Evolutionary conservation across 2,329 filamentous ascomycete species (phyloP).

Genomic region (Pestalotiopsis sp.): DNA sequence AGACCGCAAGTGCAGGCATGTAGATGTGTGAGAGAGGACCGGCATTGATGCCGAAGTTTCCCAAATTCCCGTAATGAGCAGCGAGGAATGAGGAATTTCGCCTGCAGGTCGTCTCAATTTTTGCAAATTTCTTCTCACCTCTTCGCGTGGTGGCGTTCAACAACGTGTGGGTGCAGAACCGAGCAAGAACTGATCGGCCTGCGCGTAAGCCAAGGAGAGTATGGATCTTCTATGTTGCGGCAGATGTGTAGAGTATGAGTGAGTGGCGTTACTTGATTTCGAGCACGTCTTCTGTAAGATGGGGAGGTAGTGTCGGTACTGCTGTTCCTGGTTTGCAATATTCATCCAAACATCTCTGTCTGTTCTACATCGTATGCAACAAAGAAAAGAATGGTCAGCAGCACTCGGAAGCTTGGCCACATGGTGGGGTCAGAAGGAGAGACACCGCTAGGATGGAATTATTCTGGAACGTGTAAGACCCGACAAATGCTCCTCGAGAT

Average conservation of each 20-base stretch:
- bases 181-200: constrained; percentile 6
- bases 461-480: constrained; percentile 5
- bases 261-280: no score
- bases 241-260: no score
- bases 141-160: background rate
- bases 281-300: no score
- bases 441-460: background rate
- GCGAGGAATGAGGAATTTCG: background rate
- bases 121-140: background rate
- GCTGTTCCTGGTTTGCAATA: no score
- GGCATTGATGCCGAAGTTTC: constrained; percentile 19
- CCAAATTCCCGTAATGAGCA: background rate
- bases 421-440: background rate
- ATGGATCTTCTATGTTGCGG: background rate
- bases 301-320: no score
- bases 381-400: no score
- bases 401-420: background rate
- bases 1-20: constrained; percentile 30
- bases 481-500: background rate
- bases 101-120: background rate
- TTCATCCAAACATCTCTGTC: no score
- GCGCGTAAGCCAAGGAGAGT: background rate
- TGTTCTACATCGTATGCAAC: no score
- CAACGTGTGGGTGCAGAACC: background rate
- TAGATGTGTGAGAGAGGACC: constrained; percentile 26